These are phyloP conservation scores for Lactarius indigo DNA, from an alignment of 768 basidiomycete genomes.

Conservation along the genomic window DNA sequence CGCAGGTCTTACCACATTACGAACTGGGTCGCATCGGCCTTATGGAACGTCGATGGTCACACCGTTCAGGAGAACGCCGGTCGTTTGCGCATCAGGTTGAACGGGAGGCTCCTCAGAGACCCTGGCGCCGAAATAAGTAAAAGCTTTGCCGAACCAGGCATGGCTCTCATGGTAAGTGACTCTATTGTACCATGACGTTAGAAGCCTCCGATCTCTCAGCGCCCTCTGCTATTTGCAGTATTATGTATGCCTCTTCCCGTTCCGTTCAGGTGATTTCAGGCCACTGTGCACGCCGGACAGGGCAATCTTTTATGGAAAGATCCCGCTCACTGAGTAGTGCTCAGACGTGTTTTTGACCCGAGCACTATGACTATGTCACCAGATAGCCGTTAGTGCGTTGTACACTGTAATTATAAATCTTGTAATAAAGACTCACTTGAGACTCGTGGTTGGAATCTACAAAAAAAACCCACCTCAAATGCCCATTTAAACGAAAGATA, in stretches of 20 bases:
- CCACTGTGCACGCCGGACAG: neutral
- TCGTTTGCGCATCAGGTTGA: conserved; percentile 15
- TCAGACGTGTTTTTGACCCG: neutral
- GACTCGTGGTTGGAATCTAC: no score
- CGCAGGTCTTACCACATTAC: neutral
- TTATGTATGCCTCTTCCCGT: conserved; percentile 9
- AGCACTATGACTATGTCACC: no score
- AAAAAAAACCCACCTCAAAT: no score
- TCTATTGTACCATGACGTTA: neutral
- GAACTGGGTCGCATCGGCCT: conserved; percentile 11
- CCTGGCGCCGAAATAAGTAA: neutral
- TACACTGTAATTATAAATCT: no score
- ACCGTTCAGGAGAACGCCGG: neutral
- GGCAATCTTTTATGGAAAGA: conserved; percentile 3
- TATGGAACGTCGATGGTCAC: conserved; percentile 9
- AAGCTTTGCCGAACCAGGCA: conserved; percentile 3
- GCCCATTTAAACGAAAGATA: no score
- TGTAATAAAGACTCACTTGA: no score
- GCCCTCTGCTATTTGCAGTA: conserved; percentile 1
- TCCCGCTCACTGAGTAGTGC: neutral
- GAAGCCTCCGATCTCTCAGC: neutral
- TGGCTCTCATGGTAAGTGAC: conserved; percentile 14
- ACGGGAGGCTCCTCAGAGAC: conserved; percentile 1
- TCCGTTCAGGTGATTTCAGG: neutral
- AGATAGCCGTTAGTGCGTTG: no score